phyloP scores from a whole-genome alignment of 257 asterid species.

The Penstemon newberryi region DNA sequence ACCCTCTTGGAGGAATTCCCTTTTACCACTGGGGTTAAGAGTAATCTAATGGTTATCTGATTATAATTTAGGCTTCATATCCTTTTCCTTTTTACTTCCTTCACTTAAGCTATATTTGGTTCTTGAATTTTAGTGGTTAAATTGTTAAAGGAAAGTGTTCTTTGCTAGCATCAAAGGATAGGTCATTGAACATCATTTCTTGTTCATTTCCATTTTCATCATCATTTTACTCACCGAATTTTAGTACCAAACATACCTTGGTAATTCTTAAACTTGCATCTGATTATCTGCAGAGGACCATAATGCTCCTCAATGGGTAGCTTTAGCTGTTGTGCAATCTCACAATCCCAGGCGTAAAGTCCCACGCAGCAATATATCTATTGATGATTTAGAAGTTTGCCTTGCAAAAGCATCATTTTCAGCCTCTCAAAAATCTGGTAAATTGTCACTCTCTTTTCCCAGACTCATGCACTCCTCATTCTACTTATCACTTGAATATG shows the following conservation, averaged over 20 bases:
- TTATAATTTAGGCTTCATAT: conserved; percentile 21
- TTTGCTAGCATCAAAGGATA: too few species aligned
- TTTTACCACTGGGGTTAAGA: neutral
- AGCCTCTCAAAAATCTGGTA: conserved; percentile 86
- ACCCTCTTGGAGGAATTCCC: neutral
- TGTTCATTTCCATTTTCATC: too few species aligned
- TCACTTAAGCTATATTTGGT: neutral
- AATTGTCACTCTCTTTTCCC: conserved; percentile 7
- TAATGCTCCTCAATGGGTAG: conserved; percentile 71
- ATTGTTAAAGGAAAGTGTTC: too few species aligned
- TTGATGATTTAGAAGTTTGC: conserved; percentile 72
- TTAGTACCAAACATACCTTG: too few species aligned
- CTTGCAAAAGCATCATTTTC: conserved; percentile 79
- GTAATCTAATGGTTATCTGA: conserved; percentile 1
- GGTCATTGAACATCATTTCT: too few species aligned
- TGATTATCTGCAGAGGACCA: conserved; percentile 52
- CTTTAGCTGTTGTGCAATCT: conserved; percentile 88
- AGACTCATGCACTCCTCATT: neutral
- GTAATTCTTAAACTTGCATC: conserved; percentile 21
- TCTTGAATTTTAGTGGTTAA: too few species aligned
- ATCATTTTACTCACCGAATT: too few species aligned
- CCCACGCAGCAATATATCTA: conserved; percentile 74
- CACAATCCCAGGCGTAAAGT: conserved; percentile 77
- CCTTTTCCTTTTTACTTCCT: conserved; percentile 22
- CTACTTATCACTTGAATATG: too few species aligned